Conservation (phyloP, 306 rosid genomes). For the Cicer cuneatum region DNA sequence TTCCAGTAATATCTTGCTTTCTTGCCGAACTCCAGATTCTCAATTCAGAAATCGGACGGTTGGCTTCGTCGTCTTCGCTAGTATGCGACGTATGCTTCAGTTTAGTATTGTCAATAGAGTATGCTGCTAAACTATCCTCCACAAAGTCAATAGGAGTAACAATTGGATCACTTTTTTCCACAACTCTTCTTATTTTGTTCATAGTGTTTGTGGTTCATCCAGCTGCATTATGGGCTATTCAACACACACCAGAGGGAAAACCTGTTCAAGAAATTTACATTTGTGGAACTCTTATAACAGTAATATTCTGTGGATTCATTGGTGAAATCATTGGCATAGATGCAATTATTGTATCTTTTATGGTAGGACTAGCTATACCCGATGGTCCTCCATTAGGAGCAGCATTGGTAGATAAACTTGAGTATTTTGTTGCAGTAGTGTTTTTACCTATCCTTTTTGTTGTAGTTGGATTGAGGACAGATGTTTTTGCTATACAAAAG, state of each 20-base stretch:
- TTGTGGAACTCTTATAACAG: constrained; percentile 41
- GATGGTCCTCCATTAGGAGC: constrained; percentile 77
- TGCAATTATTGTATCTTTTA: constrained; percentile 49
- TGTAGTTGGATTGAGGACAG: constrained; percentile 50
- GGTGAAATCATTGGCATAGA: constrained; percentile 60
- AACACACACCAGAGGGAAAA: constrained; percentile 63
- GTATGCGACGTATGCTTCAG: constrained; percentile 52
- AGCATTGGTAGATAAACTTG: constrained; percentile 60
- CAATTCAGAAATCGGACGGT: constrained; percentile 66
- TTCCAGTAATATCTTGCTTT: constrained; percentile 59
- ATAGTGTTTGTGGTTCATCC: constrained; percentile 57
- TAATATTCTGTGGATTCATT: constrained; percentile 48
- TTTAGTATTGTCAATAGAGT: constrained; percentile 38
- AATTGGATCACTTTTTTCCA: constrained; percentile 45
- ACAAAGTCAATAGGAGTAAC: constrained; percentile 45
- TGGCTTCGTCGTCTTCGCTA: constrained; percentile 64
- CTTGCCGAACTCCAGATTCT: constrained; percentile 63
- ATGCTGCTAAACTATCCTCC: constrained; percentile 38
- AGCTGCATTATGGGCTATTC: constrained; percentile 51
- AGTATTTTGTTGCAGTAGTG: constrained; percentile 58
- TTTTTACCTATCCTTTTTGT: constrained; percentile 55
- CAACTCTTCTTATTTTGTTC: constrained; percentile 44
- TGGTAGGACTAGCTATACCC: constrained; percentile 69
- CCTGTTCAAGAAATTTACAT: constrained; percentile 58
- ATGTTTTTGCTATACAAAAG: constrained; percentile 55